Percentiles rank a stretch among this genome's conserved stretches.
phyloP scores from a whole-genome alignment of 169 alveolate genomes.

The Cryptosporidium tyzzeri region DNA sequence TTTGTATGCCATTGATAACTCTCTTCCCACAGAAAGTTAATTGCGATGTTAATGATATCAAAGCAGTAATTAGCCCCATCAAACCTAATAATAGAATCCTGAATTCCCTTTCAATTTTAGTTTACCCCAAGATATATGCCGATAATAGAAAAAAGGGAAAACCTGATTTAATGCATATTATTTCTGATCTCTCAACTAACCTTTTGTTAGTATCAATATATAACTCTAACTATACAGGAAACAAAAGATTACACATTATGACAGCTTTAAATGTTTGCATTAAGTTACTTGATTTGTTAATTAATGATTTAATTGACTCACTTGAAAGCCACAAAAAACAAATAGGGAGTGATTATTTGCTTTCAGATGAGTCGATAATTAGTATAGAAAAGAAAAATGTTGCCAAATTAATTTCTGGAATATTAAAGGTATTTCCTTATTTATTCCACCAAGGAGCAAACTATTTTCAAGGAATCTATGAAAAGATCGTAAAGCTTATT shows the following conservation, averaged over 20 bases:
- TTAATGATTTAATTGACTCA: not conserved
- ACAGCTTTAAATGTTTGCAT: not conserved
- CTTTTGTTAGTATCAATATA: conserved; percentile 22
- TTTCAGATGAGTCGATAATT: not conserved
- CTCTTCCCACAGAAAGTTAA: conserved; percentile 40
- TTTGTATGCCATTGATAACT: conserved; percentile 48
- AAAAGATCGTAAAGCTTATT: conserved; percentile 16
- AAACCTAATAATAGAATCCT: conserved; percentile 25
- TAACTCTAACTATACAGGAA: not conserved
- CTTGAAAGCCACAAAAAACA: not conserved
- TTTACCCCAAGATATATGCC: conserved; percentile 18
- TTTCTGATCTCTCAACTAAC: conserved; percentile 27
- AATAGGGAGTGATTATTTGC: not conserved
- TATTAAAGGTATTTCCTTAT: conserved; percentile 22
- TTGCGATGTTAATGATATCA: not conserved
- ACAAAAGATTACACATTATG: conserved; percentile 8
- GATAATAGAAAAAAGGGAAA: not conserved
- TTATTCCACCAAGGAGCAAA: conserved; percentile 32
- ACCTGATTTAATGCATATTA: conserved; percentile 7
- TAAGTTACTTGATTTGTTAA: conserved; percentile 1
- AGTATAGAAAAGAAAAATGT: not conserved
- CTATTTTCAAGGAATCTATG: conserved; percentile 6
- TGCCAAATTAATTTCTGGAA: not conserved
- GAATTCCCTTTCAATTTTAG: conserved; percentile 1
- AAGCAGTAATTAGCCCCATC: not conserved